Evolutionary conservation across 108 stramenopile species (phyloP).

Genomic region (Fragilaria radians): DNA sequence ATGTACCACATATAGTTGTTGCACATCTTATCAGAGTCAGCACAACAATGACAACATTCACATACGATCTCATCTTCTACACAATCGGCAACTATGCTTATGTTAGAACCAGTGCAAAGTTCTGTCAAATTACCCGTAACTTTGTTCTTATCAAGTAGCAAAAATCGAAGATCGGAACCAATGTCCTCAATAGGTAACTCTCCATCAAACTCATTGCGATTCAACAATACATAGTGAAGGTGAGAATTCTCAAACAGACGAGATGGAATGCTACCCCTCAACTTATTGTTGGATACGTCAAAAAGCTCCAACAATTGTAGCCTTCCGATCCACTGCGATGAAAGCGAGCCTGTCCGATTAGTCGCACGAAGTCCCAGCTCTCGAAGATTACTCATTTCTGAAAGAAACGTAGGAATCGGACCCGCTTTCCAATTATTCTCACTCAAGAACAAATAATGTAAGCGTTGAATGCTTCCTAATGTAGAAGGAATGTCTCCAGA

Average conservation of each 20-base stretch:
- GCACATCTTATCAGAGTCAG: conserved; percentile 19
- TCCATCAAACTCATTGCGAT: conserved; percentile 19
- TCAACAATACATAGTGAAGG: conserved; percentile 28
- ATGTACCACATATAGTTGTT: conserved; percentile 12
- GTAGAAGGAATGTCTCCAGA: conserved; percentile 17
- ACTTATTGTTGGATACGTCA: conserved; percentile 17
- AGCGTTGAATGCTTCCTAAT: conserved; percentile 12
- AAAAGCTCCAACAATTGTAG: conserved; percentile 12
- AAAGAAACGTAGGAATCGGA: conserved; percentile 9
- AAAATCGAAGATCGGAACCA: conserved; percentile 7
- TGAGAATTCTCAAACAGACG: conserved; percentile 24
- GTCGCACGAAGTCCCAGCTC: conserved; percentile 21
- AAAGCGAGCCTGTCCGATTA: conserved; percentile 13
- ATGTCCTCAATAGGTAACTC: conserved; percentile 7
- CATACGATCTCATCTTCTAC: conserved; percentile 4
- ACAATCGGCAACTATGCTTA: conserved; percentile 24
- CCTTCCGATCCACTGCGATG: conserved; percentile 19
- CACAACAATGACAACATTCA: conserved; percentile 30
- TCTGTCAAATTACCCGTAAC: conserved; percentile 10
- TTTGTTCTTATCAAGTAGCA: conserved; percentile 23
- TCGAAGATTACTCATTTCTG: conserved; percentile 4
- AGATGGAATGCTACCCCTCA: conserved; percentile 10
- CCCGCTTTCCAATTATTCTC: conserved; percentile 28
- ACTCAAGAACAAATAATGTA: conserved; percentile 28
- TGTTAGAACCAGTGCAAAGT: conserved; percentile 5